phyloP scores from a whole-genome alignment of 352 stramenopile species.

The Plasmopara viticola region DNA sequence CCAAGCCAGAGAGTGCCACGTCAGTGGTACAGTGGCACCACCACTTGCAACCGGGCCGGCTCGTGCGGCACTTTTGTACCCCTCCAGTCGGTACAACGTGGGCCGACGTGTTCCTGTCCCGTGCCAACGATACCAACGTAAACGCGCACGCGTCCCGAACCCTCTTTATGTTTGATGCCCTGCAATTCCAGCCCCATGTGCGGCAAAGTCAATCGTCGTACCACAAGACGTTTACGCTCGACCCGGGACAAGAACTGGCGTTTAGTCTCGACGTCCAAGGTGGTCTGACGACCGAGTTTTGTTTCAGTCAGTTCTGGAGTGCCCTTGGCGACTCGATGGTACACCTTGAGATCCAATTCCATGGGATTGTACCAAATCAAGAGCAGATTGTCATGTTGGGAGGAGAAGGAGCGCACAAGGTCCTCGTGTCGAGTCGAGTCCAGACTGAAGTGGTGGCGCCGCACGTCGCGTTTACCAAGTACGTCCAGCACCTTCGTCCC shows the following conservation, averaged over 20 bases:
- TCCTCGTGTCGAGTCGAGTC: constrained; percentile 65
- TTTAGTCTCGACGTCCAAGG: constrained; percentile 73
- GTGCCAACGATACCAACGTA: constrained; percentile 26
- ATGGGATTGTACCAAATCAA: constrained; percentile 72
- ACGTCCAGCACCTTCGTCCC: constrained; percentile 73
- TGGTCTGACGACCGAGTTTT: constrained; percentile 82
- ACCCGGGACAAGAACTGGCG: constrained; percentile 49
- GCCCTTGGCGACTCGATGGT: constrained; percentile 75
- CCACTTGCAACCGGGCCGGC: constrained; percentile 49
- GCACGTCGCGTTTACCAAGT: constrained; percentile 75
- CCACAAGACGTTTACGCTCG: constrained; percentile 62
- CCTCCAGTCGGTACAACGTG: constrained; percentile 77
- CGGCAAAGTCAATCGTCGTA: constrained; percentile 70
- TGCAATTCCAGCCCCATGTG: constrained; percentile 87
- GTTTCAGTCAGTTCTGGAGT: constrained; percentile 88
- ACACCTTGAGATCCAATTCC: constrained; percentile 80
- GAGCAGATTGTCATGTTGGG: constrained; percentile 49
- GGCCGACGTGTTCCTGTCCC: constrained; percentile 79
- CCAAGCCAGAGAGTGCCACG: constrained; percentile 62
- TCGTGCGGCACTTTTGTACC: constrained; percentile 78
- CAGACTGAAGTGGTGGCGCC: constrained; percentile 76
- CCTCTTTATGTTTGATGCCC: constrained; percentile 81
- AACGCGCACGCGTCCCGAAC: constrained; percentile 66
- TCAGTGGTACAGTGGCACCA: constrained; percentile 41
- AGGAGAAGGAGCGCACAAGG: constrained; percentile 65